Conservation (phyloP, 2,329 filamentous ascomycete species). For the Sphaerulina musiva region DNA sequence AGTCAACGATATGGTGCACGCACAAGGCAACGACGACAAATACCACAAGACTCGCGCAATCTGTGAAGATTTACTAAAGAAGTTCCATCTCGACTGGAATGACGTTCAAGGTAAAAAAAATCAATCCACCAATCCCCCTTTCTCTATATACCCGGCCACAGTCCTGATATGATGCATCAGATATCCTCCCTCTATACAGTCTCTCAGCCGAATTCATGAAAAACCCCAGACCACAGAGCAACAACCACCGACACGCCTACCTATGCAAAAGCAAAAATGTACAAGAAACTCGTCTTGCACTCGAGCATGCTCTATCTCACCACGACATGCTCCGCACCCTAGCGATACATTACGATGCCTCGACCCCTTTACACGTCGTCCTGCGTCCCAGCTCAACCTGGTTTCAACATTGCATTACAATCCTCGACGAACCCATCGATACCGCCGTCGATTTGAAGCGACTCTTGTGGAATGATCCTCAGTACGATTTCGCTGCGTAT, state of each 20-base stretch:
- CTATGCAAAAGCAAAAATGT: not conserved
- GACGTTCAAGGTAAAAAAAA: too few relatives aligned
- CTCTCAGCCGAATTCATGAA: too few relatives aligned
- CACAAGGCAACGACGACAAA: not conserved
- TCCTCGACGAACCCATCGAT: not conserved
- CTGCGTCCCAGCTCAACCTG: slow-evolving; percentile 1
- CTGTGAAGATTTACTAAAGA: not conserved
- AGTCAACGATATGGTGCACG: not conserved
- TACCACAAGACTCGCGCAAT: not conserved
- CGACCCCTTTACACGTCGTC: slow-evolving; percentile 3
- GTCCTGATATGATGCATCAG: not conserved
- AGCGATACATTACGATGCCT: not conserved
- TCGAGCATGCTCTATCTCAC: slow-evolving; percentile 4
- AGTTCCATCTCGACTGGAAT: too few relatives aligned
- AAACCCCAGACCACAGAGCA: slow-evolving; percentile 5
- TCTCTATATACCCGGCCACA: too few relatives aligned
- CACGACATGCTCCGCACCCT: slow-evolving; percentile 11
- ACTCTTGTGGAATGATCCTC: slow-evolving; percentile 2
- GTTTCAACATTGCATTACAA: slow-evolving; percentile 4
- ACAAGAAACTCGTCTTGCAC: not conserved
- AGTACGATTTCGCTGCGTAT: slow-evolving; percentile 10
- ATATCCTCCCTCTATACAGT: not conserved
- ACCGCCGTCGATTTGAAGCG: slow-evolving; percentile 6
- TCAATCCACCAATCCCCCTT: too few relatives aligned
- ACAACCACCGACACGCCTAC: slow-evolving; percentile 10